A percentile compares a stretch with the other conserved stretches of the same genome.
Evolutionary conservation across 495 filamentous ascomycete species (phyloP).

Genomic region (Immersiella caudata): DNA sequence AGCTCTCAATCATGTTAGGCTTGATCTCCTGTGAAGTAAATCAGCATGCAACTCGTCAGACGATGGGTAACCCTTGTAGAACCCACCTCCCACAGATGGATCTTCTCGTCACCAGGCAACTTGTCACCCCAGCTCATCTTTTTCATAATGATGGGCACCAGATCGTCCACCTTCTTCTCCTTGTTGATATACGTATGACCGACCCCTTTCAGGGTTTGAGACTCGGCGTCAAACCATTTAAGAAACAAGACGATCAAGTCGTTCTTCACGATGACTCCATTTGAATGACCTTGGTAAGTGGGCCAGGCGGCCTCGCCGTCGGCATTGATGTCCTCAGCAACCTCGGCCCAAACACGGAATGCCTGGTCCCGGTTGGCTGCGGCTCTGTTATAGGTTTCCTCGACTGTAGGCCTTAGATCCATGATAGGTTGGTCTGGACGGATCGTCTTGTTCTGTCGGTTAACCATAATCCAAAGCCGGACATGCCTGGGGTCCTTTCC

Average conservation of each 20-base stretch:
- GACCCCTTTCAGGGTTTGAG: slow-evolving; percentile 73
- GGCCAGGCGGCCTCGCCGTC: slow-evolving; percentile 73
- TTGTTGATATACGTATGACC: slow-evolving; percentile 84
- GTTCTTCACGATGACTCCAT: slow-evolving; percentile 50
- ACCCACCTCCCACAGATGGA: slow-evolving; percentile 73
- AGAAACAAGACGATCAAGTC: slow-evolving; percentile 79
- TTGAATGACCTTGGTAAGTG: slow-evolving; percentile 51
- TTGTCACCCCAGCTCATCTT: slow-evolving; percentile 84
- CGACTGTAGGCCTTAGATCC: slow-evolving; percentile 76
- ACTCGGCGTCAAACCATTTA: slow-evolving; percentile 82
- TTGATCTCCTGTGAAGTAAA: slow-evolving; percentile 76
- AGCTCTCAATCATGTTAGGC: slow-evolving; percentile 90
- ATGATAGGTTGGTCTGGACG: slow-evolving; percentile 84
- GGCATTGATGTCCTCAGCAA: slow-evolving; percentile 61
- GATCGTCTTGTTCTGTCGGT: slow-evolving; percentile 95
- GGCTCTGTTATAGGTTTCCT: slow-evolving; percentile 69
- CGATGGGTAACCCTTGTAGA: background rate
- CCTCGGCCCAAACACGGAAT: slow-evolving; percentile 87
- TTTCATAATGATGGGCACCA: slow-evolving; percentile 77
- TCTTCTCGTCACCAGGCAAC: slow-evolving; percentile 51
- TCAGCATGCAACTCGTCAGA: slow-evolving; percentile 24
- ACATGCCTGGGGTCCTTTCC: slow-evolving; percentile 63
- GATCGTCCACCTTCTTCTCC: slow-evolving; percentile 82
- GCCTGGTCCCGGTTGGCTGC: slow-evolving; percentile 64
- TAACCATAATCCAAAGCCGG: slow-evolving; percentile 95